Conservation (phyloP, 257 asterid genomes). For the Craterostigma plantagineum region DNA sequence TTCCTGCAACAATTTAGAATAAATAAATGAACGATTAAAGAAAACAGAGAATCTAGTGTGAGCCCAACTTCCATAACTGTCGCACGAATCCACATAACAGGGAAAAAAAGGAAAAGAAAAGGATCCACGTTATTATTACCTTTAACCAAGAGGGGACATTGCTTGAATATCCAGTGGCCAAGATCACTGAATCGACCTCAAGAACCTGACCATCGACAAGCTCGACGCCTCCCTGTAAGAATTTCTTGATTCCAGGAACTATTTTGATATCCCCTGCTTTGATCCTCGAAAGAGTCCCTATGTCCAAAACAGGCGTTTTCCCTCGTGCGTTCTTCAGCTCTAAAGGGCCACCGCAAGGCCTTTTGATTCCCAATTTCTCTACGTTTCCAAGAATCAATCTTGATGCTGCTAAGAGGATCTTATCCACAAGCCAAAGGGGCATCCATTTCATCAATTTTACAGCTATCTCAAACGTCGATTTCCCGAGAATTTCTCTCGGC, state of each 20-base stretch:
- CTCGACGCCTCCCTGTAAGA: constrained; percentile 42
- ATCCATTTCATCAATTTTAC: constrained; percentile 49
- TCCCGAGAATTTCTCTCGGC: constrained; percentile 70
- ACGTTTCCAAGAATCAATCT: constrained; percentile 47
- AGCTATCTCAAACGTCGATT: constrained; percentile 54
- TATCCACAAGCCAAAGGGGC: constrained; percentile 63
- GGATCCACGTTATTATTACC: constrained; percentile 18
- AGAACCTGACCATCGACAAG: constrained; percentile 39
- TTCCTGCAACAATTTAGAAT: constrained; percentile 20
- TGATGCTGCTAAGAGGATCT: constrained; percentile 32
- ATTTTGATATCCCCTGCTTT: constrained; percentile 61
- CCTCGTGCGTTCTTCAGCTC: constrained; percentile 64
- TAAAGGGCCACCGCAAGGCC: constrained; percentile 65
- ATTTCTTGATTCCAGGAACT: constrained; percentile 63
- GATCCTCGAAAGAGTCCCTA: constrained; percentile 56
- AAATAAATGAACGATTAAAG: background rate
- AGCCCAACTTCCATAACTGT: background rate
- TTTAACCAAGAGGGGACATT: constrained; percentile 89
- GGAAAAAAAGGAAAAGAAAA: background rate
- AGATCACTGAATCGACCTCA: constrained; percentile 44
- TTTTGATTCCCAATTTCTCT: constrained; percentile 46
- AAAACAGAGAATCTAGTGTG: background rate
- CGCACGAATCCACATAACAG: background rate
- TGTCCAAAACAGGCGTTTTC: constrained; percentile 81
- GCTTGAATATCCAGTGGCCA: constrained; percentile 90